phyloP scores from a whole-genome alignment of 805 yeast genomes.

The Metschnikowia amazonensis region DNA sequence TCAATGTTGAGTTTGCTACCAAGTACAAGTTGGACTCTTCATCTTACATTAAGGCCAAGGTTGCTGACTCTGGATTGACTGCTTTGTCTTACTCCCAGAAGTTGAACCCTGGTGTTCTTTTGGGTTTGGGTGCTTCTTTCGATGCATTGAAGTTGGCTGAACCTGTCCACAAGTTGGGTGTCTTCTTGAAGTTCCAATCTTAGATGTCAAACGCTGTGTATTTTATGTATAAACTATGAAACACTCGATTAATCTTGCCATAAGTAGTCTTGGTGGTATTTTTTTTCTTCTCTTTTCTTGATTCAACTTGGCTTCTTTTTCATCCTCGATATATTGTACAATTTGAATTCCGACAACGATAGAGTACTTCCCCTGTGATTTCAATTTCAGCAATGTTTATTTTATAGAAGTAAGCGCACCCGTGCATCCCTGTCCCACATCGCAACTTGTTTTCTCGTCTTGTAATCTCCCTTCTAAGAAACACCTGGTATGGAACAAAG shows the following conservation, averaged over 20 bases:
- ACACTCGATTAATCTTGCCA: background rate
- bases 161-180: conserved; percentile 97
- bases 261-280: background rate
- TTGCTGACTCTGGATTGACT: conserved; percentile 93
- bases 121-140: conserved; percentile 95
- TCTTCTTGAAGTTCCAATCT: conserved; percentile 64
- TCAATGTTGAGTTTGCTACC: conserved; percentile 92
- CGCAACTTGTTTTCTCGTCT: conserved; percentile 1
- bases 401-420: conserved; percentile 2
- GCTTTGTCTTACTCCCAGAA: conserved; percentile 92
- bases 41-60: conserved; percentile 93
- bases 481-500: conserved; percentile 3
- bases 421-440: conserved; percentile 9
- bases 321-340: too few species aligned
- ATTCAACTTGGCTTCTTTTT: too few species aligned
- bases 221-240: conserved; percentile 7
- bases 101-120: conserved; percentile 91
- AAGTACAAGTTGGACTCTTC: conserved; percentile 86
- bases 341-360: too few species aligned
- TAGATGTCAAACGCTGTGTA: conserved; percentile 31
- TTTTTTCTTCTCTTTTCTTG: too few species aligned
- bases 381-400: background rate
- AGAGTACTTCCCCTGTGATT: background rate
- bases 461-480: background rate
- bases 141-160: conserved; percentile 93